Evolutionary conservation across 2,329 filamentous ascomycete species (phyloP).

Genomic region (Xylariomycetidae sp.): DNA sequence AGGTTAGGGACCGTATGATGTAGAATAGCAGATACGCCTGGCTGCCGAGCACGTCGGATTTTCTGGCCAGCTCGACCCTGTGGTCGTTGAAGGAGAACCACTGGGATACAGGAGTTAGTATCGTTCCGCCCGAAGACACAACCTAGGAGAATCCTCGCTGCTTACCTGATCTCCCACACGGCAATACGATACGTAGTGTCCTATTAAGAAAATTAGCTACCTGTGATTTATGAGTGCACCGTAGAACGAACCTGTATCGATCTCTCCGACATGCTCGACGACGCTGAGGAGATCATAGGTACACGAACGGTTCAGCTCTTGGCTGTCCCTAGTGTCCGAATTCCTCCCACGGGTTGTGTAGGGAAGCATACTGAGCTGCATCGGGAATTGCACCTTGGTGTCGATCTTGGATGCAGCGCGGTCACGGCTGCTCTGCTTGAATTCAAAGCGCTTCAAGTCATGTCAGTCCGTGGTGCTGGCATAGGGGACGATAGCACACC

Average conservation of each 20-base stretch:
- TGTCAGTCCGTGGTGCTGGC: too few relatives aligned
- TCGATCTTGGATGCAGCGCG: slow-evolving; percentile 79
- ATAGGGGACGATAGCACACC: not conserved
- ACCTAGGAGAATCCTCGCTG: slow-evolving; percentile 4
- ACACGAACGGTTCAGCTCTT: slow-evolving; percentile 57
- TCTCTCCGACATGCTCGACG: slow-evolving; percentile 87
- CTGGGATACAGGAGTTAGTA: too few relatives aligned
- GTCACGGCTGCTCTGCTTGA: slow-evolving; percentile 58
- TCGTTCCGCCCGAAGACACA: too few relatives aligned
- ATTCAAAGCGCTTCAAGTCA: slow-evolving; percentile 59
- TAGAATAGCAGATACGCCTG: slow-evolving; percentile 93
- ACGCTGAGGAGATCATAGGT: slow-evolving; percentile 85
- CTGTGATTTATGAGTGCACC: not conserved
- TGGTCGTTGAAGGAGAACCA: slow-evolving; percentile 98
- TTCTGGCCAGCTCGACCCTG: slow-evolving; percentile 76
- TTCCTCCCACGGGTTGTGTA: slow-evolving; percentile 67
- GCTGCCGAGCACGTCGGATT: slow-evolving; percentile 77
- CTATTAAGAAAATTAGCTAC: slow-evolving; percentile 16
- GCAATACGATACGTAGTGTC: slow-evolving; percentile 88
- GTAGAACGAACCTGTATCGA: slow-evolving; percentile 60
- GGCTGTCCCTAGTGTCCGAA: slow-evolving; percentile 42
- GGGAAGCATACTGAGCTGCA: slow-evolving; percentile 83
- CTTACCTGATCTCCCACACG: slow-evolving; percentile 66
- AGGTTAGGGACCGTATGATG: slow-evolving; percentile 50
- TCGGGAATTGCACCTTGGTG: slow-evolving; percentile 76